Base-by-base conservation (phyloP, 257 asterid genomes). In the Petunia secreta region DNA sequence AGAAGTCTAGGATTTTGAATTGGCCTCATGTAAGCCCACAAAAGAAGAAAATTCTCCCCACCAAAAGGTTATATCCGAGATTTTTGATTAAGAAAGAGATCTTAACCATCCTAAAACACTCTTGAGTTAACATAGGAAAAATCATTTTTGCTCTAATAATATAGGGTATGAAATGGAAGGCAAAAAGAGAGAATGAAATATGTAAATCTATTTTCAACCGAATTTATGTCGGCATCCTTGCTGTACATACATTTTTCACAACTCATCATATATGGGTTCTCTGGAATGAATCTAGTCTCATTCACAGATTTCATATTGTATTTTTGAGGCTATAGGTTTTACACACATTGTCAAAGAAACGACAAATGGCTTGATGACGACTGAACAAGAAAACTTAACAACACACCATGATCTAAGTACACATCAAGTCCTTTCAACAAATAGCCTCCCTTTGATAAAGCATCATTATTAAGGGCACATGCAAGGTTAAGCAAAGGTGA, bases 401-500 rank as follows among this genome's bases (percentile, higher is more conserved):
- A 59, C 64, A 59, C 64, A 59, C 13, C 34, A 43, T 13, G 36
- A 44, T 63, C 48, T 11, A 78, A 37, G 52, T 13, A 11, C 48
- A 44, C 48, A 43, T 25, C 50, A 14, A 25, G 1, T 16, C 37
- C 63, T 66, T 52, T 55, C 57, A 57, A 41, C n/a, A 13, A 64
- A 10, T 66, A 40, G 77, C 25, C 6, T 25, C 8, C 1, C n/a
- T 43, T 62, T 40, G 40, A 3, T 38, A 11, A 60, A 46, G 59
- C 14, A 25, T 46, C 76, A 69, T 69, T 69, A 68, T 16, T 68
- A 68, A 68, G 38, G 6, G n/a, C 54, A 68, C 41, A 68, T 68
- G 58, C 58, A 68, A 68, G 25, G 44, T 44, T 46, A 69, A 46
- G 58, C 41, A 69, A 44, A 69, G 57, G 57, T 16, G 41, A 25